Conservation (phyloP, 164 flowering plant species). For the Vitis vinifera region ASM3070453v1 NC_081812.1:14930501-14931000, state of each 20-base stretch:
- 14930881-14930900: too few relatives aligned
- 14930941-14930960: too few relatives aligned
- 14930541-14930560: slow-evolving; percentile 31
- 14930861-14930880: too few relatives aligned
- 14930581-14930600: slow-evolving; percentile 45
- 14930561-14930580: slow-evolving; percentile 50
- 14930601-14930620: slow-evolving; percentile 47
- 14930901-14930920: too few relatives aligned
- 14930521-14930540: neutral
- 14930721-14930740: slow-evolving; percentile 58
- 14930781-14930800: neutral
- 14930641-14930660: slow-evolving; percentile 59
- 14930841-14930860: neutral
- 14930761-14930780: slow-evolving; percentile 42
- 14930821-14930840: neutral
- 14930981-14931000: too few relatives aligned
- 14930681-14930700: slow-evolving; percentile 41
- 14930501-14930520: too few relatives aligned
- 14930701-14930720: slow-evolving; percentile 55
- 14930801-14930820: neutral
- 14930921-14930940: too few relatives aligned
- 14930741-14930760: slow-evolving; percentile 42
- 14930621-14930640: slow-evolving; percentile 54
- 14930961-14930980: too few relatives aligned
- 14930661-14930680: slow-evolving; percentile 25